Percentiles rank a stretch among this genome's conserved stretches.
These are phyloP conservation scores for Fusarium penzigii DNA, from an alignment of 2,329 filamentous ascomycete species.

Conservation along the genomic window DNA sequence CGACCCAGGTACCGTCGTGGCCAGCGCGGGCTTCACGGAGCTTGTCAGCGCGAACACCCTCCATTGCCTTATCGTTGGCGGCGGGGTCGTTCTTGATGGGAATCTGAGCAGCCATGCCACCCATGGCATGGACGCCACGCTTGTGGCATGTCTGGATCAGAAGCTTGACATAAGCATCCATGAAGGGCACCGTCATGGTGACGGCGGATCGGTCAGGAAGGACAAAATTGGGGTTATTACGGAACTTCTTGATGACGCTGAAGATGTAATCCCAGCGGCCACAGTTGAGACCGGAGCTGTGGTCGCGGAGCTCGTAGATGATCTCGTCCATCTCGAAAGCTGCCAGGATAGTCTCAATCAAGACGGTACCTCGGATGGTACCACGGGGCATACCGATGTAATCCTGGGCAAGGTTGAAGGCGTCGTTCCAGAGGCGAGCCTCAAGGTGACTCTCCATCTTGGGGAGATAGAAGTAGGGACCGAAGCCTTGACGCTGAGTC, in stretches of 20 bases:
- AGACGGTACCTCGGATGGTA: conserved; percentile 89
- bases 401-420: conserved; percentile 94
- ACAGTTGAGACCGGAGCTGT: conserved; percentile 95
- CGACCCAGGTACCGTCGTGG: conserved; percentile 96
- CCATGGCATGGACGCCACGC: conserved; percentile 97
- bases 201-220: conserved; percentile 88
- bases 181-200: conserved; percentile 98
- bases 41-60: conserved; percentile 90
- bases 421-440: conserved; percentile 97
- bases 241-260: conserved; percentile 99
- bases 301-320: conserved; percentile 97
- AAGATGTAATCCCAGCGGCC: conserved; percentile 99
- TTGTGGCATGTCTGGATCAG: conserved; percentile 98
- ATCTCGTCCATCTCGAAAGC: conserved; percentile 99
- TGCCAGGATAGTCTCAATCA: conserved; percentile 97
- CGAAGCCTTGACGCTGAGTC: conserved; percentile 78
- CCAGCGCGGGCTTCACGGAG: conserved; percentile 92
- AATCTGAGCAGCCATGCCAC: conserved; percentile 98
- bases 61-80: conserved; percentile 94
- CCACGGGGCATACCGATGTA: conserved; percentile 86
- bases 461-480: conserved; percentile 96
- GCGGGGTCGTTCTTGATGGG: conserved; percentile 93
- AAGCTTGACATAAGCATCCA: conserved; percentile 94
- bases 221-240: conserved; percentile 88
- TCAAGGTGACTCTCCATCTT: conserved; percentile 99